phyloP scores from a whole-genome alignment of 768 basidiomycete species.

The Hortiboletus campestris region DNA sequence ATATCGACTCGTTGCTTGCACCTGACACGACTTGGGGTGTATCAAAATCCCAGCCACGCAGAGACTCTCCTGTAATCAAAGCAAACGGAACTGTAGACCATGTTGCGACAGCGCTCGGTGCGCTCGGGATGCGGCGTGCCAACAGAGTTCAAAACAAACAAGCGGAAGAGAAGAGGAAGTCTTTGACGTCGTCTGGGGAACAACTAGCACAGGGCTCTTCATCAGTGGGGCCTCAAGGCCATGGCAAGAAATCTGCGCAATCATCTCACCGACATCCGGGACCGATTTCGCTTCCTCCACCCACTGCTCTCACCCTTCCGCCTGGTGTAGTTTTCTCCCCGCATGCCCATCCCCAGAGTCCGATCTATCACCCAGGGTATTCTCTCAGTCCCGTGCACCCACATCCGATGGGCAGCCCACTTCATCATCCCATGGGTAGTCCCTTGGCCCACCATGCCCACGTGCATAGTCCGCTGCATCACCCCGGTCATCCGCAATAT shows the following conservation, averaged over 20 bases:
- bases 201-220: slow-evolving; percentile 13
- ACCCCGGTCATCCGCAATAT: slow-evolving; percentile 30
- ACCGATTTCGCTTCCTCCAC: slow-evolving; percentile 66
- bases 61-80: slow-evolving; percentile 9
- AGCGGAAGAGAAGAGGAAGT: slow-evolving; percentile 25
- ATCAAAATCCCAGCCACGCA: slow-evolving; percentile 15
- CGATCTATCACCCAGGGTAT: slow-evolving; percentile 38
- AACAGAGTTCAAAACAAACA: slow-evolving; percentile 20
- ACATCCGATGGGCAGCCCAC: slow-evolving; percentile 31
- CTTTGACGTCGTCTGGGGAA: slow-evolving; percentile 13
- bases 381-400: slow-evolving; percentile 28
- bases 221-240: slow-evolving; percentile 7
- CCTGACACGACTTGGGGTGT: slow-evolving; percentile 14
- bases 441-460: slow-evolving; percentile 32
- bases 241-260: slow-evolving; percentile 17
- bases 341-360: slow-evolving; percentile 37
- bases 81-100: slow-evolving; percentile 19
- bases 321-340: slow-evolving; percentile 34
- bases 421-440: slow-evolving; percentile 40
- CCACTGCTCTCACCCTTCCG: slow-evolving; percentile 44
- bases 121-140: slow-evolving; percentile 32
- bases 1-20: background rate
- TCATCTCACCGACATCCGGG: slow-evolving; percentile 58
- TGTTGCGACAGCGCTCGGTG: slow-evolving; percentile 23
- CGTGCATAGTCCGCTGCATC: slow-evolving; percentile 32